Base-by-base conservation (phyloP, 495 filamentous ascomycete species). In the Podospora comata region DNA sequence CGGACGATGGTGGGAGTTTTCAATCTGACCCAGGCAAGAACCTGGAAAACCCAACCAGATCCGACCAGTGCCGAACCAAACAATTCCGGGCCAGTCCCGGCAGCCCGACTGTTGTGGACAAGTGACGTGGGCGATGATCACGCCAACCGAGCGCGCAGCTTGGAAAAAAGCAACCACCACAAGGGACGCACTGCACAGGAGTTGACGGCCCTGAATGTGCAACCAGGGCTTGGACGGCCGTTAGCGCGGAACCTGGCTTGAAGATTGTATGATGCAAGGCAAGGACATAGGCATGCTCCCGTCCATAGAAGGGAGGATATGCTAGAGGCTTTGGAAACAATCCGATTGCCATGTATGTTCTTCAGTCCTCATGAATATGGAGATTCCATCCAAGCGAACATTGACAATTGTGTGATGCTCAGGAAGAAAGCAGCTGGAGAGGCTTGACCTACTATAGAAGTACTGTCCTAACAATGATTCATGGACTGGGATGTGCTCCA, bases 61-160 rank as follows among this genome's bases (percentile, higher is more conserved):
- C 56, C 62, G 48, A 32, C 28, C 54, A 11, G 48, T 48, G 48
- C 62, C 23, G 5, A 28, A 56, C 44, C 67, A 27, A 55, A 34
- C 48, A n/a, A 62, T 27, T 61, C 48, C 11, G 58, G 28, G 58
- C 18, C 44, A 39, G 30, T 23, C 30, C 39, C 28, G 28, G 65
- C 58, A 65, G 63, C 27, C 62, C 58, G 32, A 60, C 53, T 44
- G 68, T 28, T 55, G 30, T 34, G 28, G 28, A 53, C 44, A 56
- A 70, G 68, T 65, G 68, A 70, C 65, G 68, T 70, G 68, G 68
- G 67, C 53, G 63, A 39, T 64, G 68, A 66, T 66, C 39, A 54
- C 64, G 57, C 70, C 69, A 68, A 54, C 71, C 68, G 66, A 70
- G 71, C 66, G 58, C 5, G 30, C 61, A 63, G 30, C 27, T 20